Percentiles rank a stretch among this genome's conserved stretches.
Evolutionary conservation across 23 red algal species (phyloP).

Genomic region (Gracilariopsis chorda): DNA sequence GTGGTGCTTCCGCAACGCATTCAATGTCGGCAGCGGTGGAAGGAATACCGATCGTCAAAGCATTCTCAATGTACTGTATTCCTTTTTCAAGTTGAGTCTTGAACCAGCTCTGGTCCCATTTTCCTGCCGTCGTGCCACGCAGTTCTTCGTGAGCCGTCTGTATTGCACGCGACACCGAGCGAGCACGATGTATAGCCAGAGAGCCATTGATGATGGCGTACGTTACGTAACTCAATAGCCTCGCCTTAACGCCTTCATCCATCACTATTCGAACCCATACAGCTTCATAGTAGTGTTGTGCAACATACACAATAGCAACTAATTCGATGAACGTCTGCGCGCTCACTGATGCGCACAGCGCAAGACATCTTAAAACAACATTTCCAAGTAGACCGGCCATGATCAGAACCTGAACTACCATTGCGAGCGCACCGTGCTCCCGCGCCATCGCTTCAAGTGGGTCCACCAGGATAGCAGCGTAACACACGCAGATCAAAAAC

Average conservation of each 20-base stretch:
- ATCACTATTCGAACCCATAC: slow-evolving; percentile 53
- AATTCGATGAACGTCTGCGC: slow-evolving; percentile 6
- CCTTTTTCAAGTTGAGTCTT: background rate
- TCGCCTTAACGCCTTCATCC: slow-evolving; percentile 16
- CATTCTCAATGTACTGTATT: background rate
- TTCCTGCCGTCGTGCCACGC: background rate
- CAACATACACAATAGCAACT: slow-evolving; percentile 17
- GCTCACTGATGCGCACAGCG: background rate
- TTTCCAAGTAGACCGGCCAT: slow-evolving; percentile 35
- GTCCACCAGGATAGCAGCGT: slow-evolving; percentile 3
- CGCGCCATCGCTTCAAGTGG: slow-evolving; percentile 30
- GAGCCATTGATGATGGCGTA: slow-evolving; percentile 2
- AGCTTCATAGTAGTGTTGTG: slow-evolving; percentile 61
- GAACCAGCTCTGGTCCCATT: slow-evolving; percentile 14
- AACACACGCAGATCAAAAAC: slow-evolving; percentile 30
- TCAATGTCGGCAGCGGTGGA: background rate
- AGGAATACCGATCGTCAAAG: slow-evolving; percentile 1
- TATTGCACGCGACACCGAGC: background rate
- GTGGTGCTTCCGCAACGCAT: background rate
- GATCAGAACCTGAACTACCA: slow-evolving; percentile 35
- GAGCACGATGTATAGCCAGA: slow-evolving; percentile 44
- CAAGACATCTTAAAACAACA: slow-evolving; percentile 37
- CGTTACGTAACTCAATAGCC: slow-evolving; percentile 4
- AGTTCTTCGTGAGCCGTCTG: slow-evolving; percentile 12
- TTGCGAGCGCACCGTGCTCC: background rate